A percentile compares a stretch with the other conserved stretches of the same genome.
Evolutionary conservation across 2,329 filamentous ascomycete species (phyloP).

Genomic region (Falciphora oryzae): DNA sequence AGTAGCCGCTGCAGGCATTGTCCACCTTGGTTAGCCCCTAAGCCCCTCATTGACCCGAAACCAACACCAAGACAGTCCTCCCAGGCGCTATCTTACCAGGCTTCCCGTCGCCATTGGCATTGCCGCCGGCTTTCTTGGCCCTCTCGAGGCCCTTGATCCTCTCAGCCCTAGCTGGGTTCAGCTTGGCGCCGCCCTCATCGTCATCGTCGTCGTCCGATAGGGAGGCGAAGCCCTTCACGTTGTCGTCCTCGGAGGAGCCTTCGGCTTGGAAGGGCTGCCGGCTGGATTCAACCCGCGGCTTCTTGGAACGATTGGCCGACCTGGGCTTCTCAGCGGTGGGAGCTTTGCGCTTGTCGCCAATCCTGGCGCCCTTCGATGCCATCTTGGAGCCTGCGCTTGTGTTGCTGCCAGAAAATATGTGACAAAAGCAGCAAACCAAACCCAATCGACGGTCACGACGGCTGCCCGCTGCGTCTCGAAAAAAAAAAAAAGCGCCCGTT

Average conservation of each 20-base stretch:
- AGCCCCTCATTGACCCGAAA: background rate
- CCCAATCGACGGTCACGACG: background rate
- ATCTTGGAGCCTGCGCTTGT: conserved; percentile 26
- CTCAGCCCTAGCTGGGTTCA: conserved; percentile 30
- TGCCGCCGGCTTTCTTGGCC: conserved; percentile 19
- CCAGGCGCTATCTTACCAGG: conserved; percentile 23
- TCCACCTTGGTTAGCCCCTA: background rate
- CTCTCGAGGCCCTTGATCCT: conserved; percentile 18
- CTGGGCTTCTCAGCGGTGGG: conserved; percentile 37
- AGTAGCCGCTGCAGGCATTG: conserved; percentile 28
- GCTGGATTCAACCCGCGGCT: conserved; percentile 35
- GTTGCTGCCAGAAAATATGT: background rate
- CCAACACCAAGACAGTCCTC: background rate
- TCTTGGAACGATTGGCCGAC: conserved; percentile 41
- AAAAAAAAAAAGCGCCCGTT: conserved; percentile 1
- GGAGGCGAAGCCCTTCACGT: conserved; percentile 30
- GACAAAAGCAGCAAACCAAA: background rate
- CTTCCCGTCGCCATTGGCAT: conserved; percentile 27
- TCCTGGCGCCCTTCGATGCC: conserved; percentile 41
- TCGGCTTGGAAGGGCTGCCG: conserved; percentile 28
- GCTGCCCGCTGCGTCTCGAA: background rate
- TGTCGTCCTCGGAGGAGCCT: conserved; percentile 28
- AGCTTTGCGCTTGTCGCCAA: conserved; percentile 53
- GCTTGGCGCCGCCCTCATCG: conserved; percentile 44
- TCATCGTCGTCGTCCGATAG: conserved; percentile 48